Percentiles rank a stretch among this genome's conserved stretches.
Conservation (phyloP, 225 moss, liverwort and hornwort species). For the Physcomitrium patens region DNA sequence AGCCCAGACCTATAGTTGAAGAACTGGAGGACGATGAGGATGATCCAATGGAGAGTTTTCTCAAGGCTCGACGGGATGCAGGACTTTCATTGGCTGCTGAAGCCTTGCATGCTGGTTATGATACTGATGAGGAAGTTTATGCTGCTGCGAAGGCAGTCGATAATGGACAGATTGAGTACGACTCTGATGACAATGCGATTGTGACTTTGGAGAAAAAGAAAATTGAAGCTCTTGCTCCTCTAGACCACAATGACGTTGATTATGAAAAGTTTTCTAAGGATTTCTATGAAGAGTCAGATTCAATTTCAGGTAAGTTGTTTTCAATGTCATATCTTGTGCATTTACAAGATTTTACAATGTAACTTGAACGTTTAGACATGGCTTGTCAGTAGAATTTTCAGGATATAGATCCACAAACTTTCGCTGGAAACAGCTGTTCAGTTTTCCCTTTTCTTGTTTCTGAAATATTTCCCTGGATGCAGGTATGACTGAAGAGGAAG, state of each 20-base stretch:
- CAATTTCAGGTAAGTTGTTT: slow-evolving; percentile 66
- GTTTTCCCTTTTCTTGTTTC: slow-evolving; percentile 17
- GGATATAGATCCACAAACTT: slow-evolving; percentile 3
- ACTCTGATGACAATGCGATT: slow-evolving; percentile 98
- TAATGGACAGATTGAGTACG: slow-evolving; percentile 87
- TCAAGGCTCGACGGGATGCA: slow-evolving; percentile 61
- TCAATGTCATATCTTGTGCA: slow-evolving; percentile 20
- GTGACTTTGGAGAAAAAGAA: slow-evolving; percentile 85
- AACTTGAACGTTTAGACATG: slow-evolving; percentile 4
- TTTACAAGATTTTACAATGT: not conserved
- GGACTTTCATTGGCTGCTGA: slow-evolving; percentile 91
- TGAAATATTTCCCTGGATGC: slow-evolving; percentile 10
- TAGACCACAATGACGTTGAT: slow-evolving; percentile 86
- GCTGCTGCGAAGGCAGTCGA: slow-evolving; percentile 99
- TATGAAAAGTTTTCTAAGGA: slow-evolving; percentile 81
- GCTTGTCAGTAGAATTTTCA: not conserved
- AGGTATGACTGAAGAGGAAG: slow-evolving; percentile 91
- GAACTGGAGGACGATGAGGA: slow-evolving; percentile 68
- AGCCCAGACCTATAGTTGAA: slow-evolving; percentile 48
- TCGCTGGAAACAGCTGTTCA: not conserved
- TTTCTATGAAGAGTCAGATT: slow-evolving; percentile 75
- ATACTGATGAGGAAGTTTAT: slow-evolving; percentile 97
- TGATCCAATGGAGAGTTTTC: slow-evolving; percentile 74
- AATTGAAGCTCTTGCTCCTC: slow-evolving; percentile 77
- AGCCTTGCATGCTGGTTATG: slow-evolving; percentile 92